Base-by-base conservation (phyloP, 345 rosid species). In the Eucalyptus microcorys region DNA sequence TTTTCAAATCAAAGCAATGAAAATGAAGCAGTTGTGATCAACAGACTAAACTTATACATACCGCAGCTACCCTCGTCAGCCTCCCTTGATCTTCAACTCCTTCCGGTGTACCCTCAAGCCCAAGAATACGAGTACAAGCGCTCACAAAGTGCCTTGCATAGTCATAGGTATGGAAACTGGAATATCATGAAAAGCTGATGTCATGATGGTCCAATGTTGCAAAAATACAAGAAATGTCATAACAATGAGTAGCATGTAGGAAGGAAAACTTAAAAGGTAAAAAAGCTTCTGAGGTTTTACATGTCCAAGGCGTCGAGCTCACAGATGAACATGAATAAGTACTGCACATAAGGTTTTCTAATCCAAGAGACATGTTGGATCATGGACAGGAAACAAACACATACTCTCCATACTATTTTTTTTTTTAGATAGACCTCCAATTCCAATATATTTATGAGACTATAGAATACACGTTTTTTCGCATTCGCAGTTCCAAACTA, bases 121-220 rank as follows among this genome's bases (percentile, higher is more conserved):
- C 99, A 94, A 98, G 99, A 89, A 98, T 98, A 89, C 99, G 98
- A 88, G 99, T 97, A 88, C 99, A 98, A 79, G 99, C 99, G 87
- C 99, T 98, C 88, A 98, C 99, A 93, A 98, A 98, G 87, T 98
- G 99, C 90, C 99, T 95, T 89, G 99, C 99, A 90, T 98, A 98
- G 93, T 98, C 99, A 91, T 98, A 98, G 64, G 99, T 98, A 86
- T 98, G 99, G 90, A 98, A 98, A 53, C 99, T 98, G 95, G n/a
- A 88, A 87, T 83, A 87, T 26, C 79, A 89, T 21, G 49, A 68
- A 27, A 17, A 89, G 88, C 49, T 8, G 37, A 76, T 24, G 47
- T 76, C 61, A 86, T 52, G n/a, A 14, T 49, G 43, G 87, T 50
- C 61, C 61, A 32, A 27, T 40, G 84, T 21, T 76, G 47, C 84